phyloP scores from a whole-genome alignment of 352 stramenopile genomes.

The Blastocystis sp. region DNA sequence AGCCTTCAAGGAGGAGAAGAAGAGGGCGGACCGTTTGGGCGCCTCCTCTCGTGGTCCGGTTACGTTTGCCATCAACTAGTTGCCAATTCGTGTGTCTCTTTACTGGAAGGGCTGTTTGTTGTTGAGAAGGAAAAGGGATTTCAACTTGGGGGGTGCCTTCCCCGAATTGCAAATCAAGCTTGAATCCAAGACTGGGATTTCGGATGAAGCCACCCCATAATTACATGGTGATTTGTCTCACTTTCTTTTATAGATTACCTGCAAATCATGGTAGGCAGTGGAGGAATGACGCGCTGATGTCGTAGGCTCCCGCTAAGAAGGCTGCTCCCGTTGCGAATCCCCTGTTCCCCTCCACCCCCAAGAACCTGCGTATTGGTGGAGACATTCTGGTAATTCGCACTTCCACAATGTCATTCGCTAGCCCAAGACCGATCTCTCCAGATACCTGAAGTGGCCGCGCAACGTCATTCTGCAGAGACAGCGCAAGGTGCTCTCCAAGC shows the following conservation, averaged over 20 bases:
- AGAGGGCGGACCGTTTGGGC: neutral
- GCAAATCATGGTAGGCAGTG: neutral
- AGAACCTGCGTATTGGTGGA: conserved; percentile 44
- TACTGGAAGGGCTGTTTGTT: neutral
- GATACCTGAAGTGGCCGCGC: conserved; percentile 96
- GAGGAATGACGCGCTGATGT: neutral
- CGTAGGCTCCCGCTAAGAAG: conserved; percentile 59
- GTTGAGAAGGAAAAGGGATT: neutral
- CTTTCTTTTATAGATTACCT: neutral
- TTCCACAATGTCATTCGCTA: neutral
- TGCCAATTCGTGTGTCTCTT: neutral
- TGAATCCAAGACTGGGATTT: neutral
- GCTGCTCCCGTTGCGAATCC: conserved; percentile 49
- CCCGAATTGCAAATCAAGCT: neutral
- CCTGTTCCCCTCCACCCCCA: conserved; percentile 43
- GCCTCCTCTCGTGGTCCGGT: neutral
- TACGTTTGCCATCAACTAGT: neutral
- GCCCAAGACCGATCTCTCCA: conserved; percentile 84
- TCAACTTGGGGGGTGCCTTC: conserved; percentile 11
- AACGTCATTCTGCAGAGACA: conserved; percentile 98
- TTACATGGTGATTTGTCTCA: neutral
- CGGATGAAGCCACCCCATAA: neutral
- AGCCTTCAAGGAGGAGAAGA: conserved; percentile 59
- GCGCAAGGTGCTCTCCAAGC: conserved; percentile 93
- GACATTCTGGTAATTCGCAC: conserved; percentile 27